phyloP scores from a whole-genome alignment of 805 yeast species.

The Wickerhamomyces sydowiorum region DNA sequence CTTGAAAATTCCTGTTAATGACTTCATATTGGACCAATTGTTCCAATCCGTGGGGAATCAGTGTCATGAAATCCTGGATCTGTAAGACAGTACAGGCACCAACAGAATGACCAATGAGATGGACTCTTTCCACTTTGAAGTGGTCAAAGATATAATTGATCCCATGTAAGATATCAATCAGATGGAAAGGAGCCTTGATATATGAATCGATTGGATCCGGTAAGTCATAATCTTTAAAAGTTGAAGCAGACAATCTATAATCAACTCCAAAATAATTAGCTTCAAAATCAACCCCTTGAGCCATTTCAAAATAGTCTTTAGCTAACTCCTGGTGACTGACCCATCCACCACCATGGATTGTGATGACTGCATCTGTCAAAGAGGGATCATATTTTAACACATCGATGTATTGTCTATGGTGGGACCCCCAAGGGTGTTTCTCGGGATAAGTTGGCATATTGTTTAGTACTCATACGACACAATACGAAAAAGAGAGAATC shows the following conservation, averaged over 20 bases:
- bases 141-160: not conserved
- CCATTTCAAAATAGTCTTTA: not conserved
- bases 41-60: not conserved
- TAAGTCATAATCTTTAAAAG: not conserved
- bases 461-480: not conserved
- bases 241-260: not conserved
- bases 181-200: not conserved
- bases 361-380: not conserved
- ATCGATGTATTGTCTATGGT: not conserved
- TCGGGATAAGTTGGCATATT: not conserved
- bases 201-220: not conserved
- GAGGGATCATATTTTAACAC: not conserved
- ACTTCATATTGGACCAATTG: not conserved
- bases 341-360: slow-evolving; percentile 1
- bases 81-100: not conserved
- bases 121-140: not conserved
- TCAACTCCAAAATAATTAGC: not conserved
- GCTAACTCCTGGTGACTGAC: not conserved
- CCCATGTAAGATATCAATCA: not conserved
- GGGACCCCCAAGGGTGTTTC: not conserved
- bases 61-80: not conserved
- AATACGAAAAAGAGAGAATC: too few relatives aligned
- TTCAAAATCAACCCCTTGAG: not conserved
- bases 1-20: not conserved
- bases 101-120: not conserved